These are phyloP conservation scores for Curvularia spicifera DNA, from an alignment of 2,329 filamentous ascomycete genomes.

Conservation along the genomic window DNA sequence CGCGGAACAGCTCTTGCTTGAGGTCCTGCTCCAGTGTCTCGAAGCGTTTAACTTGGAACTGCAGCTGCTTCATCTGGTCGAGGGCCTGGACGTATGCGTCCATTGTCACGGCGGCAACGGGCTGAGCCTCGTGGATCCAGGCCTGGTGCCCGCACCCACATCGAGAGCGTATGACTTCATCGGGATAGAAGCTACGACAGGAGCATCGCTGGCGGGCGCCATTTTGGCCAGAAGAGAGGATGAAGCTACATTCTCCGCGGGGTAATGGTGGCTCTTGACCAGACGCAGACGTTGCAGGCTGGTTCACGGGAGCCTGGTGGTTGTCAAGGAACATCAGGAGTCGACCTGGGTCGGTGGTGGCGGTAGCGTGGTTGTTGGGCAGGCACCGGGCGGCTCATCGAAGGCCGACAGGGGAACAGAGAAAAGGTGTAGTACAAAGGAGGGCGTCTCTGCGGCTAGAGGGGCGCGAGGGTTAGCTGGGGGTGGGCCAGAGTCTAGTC, in stretches of 20 bases:
- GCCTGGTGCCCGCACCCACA: conserved; percentile 58
- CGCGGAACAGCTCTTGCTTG: conserved; percentile 47
- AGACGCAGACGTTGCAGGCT: conserved; percentile 38
- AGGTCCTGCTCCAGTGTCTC: conserved; percentile 46
- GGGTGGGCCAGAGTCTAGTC: conserved; percentile 30
- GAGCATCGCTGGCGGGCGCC: conserved; percentile 49
- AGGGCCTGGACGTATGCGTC: conserved; percentile 47
- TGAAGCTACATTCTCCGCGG: conserved; percentile 50
- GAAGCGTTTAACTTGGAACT: conserved; percentile 42
- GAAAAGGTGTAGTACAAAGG: conserved; percentile 8
- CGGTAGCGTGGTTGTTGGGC: conserved; percentile 34
- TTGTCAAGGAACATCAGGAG: conserved; percentile 49
- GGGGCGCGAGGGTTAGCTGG: conserved; percentile 32
- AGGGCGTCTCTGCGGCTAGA: conserved; percentile 15
- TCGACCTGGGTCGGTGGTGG: conserved; percentile 37
- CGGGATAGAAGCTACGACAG: conserved; percentile 55
- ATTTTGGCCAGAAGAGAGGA: conserved; percentile 34
- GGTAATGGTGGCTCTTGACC: conserved; percentile 43
- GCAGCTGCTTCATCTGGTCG: conserved; percentile 47
- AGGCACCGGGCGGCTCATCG: conserved; percentile 41
- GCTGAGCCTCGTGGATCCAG: conserved; percentile 53
- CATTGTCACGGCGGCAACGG: conserved; percentile 43
- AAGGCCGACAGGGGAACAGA: conserved; percentile 30
- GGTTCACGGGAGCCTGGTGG: conserved; percentile 37
- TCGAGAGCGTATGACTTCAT: conserved; percentile 46